Evolutionary conservation across 2,329 filamentous ascomycete genomes (phyloP).

Genomic region (Pseudogymnoascus verrucosus): DNA sequence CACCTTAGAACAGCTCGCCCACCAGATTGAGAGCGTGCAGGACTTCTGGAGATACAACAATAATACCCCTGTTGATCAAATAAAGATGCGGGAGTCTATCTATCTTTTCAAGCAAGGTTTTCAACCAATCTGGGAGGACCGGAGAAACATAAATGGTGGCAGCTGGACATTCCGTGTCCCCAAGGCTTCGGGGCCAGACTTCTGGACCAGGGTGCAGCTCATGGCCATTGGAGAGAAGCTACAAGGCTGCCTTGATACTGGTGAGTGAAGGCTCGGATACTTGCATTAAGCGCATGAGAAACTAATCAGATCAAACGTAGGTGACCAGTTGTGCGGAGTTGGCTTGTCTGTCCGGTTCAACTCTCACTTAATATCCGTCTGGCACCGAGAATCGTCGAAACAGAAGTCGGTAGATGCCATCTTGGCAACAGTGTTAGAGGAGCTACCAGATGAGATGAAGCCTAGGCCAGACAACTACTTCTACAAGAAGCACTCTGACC

Average conservation of each 20-base stretch:
- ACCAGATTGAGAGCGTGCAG: conserved; percentile 69
- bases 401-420: conserved; percentile 70
- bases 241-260: conserved; percentile 62
- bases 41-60: conserved; percentile 81
- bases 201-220: conserved; percentile 75
- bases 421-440: conserved; percentile 62
- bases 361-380: conserved; percentile 79
- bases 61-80: conserved; percentile 67
- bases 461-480: conserved; percentile 67
- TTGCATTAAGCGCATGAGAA: too few relatives aligned
- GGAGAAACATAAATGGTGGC: conserved; percentile 76
- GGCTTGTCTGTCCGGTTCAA: conserved; percentile 85
- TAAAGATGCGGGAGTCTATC: conserved; percentile 69
- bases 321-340: conserved; percentile 82
- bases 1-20: conserved; percentile 51
- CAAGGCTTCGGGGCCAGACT: conserved; percentile 63
- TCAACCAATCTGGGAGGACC: conserved; percentile 74
- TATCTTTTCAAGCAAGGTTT: conserved; percentile 76
- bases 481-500: conserved; percentile 87
- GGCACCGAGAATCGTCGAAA: conserved; percentile 84
- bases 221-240: conserved; percentile 77
- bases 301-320: conserved; percentile 34
- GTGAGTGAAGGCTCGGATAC: conserved; percentile 36
- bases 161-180: conserved; percentile 89
- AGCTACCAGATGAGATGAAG: conserved; percentile 63